phyloP scores from a whole-genome alignment of 2,329 filamentous ascomycete species.

The Cercospora janseana region DNA sequence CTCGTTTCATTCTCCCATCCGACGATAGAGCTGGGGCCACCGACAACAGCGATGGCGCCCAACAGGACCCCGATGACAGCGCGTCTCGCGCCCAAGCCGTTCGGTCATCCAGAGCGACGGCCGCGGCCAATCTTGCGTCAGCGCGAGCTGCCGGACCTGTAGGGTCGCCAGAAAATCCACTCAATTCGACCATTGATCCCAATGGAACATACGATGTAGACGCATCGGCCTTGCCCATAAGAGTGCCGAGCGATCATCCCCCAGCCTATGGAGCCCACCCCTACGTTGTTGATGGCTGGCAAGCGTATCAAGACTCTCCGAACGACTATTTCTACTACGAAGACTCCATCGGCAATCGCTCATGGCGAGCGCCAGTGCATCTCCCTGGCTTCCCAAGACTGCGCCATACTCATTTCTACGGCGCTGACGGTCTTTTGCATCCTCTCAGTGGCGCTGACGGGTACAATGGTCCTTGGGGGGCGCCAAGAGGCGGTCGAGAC shows the following conservation, averaged over 20 bases:
- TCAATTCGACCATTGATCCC: not conserved
- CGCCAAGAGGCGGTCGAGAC: not conserved
- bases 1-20: not conserved
- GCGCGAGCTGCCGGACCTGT: not conserved
- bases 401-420: not conserved
- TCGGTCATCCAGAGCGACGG: not conserved
- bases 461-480: not conserved
- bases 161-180: not conserved
- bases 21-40: not conserved
- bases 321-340: not conserved
- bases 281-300: not conserved
- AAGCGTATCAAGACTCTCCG: not conserved
- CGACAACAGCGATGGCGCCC: not conserved
- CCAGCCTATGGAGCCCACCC: not conserved
- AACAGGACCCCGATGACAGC: not conserved
- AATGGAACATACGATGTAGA: not conserved
- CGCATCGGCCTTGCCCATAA: too few species aligned
- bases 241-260: not conserved
- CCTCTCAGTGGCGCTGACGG: not conserved
- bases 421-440: slow-evolving; percentile 1
- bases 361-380: not conserved
- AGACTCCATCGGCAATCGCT: not conserved
- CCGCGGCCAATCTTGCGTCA: not conserved
- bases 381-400: not conserved
- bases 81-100: not conserved